Evolutionary conservation across 2,329 filamentous ascomycete species (phyloP), one percentile per base, ranked within the genome.

Genomic region (Beauveria rudraprayagi): DNA sequence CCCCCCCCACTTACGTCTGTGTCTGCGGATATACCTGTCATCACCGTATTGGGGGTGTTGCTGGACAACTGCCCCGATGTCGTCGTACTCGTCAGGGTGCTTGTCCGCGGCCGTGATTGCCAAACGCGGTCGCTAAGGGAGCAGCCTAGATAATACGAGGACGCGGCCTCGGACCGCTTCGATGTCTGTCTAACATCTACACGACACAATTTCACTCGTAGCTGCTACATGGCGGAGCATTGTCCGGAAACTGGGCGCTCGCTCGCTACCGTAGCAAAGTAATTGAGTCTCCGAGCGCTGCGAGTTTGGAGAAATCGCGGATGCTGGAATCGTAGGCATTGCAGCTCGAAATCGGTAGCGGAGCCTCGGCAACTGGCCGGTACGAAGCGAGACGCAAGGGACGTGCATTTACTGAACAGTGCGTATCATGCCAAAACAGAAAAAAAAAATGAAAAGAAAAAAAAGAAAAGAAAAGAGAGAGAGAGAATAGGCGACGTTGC

Each of bases 51-150:
- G 28, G 34, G 8, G 17, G 11, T 28, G 3, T 24, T n/a, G 7
- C 8, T n/a, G 24, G 19, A 19, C 10, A 17, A 10, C 78, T 2
- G 80, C 82, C 1, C 85, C 70, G 24, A 84, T 76, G 22, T 83
- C 83, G 56, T 86, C 81, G 56, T 84, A 86, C 63, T 85, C 82
- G 0, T 78, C 72, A 0, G 84, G 82, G 63, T 78, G 84, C 16
- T 71, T 67, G 64, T 86, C 77, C 0, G 80, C 77, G 7, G 78
- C 77, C 58, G 80, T 81, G 40, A 83, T 71, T 3, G 82, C 84
- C 71, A 86, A 81, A 22, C 22, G 0, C 83, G 75, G 1, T 84
- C 83, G 7, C 85, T 84, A 0, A 81, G 79, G 0, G 82, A 85
- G 66, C 84, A 86, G 8, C 84, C 84, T 2, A 79, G 67, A 63